Base-by-base conservation (phyloP, 495 filamentous ascomycete species). In the Delitschia confertaspora region DNA sequence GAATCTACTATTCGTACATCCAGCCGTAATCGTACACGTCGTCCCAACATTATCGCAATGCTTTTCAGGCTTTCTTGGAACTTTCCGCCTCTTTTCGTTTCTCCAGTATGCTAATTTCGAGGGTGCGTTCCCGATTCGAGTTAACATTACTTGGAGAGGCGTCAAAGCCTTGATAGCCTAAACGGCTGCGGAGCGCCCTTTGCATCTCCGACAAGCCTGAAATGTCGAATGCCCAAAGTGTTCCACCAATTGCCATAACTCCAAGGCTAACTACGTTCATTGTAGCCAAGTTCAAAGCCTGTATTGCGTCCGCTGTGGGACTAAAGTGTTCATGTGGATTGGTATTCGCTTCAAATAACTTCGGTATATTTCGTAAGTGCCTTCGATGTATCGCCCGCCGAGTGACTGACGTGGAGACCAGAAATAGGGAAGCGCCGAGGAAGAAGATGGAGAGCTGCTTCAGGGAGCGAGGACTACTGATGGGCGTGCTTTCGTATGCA, bases 201-300 rank as follows among this genome's bases (percentile, higher is more conserved):
- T 75, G 69, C 62, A 87, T 60, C 58, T 93, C 85, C 24, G 82
- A 79, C 32, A 89, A 18, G 7, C 64, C 68, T 41, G 79, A 78
- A 30, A 93, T 71, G 61, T 91, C 78, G 31, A 88, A 69, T 0
- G 74, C 77, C 70, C 75, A 91, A 20, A 80, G 56, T 21, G 73
- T 47, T 0, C 77, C 85, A 4, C 88, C 88, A 6, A 66, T 66
- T 10, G 63, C 56, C 74, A 85, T 77, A 62, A 91, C 78, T 8
- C 67, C 71, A 29, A 85, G 73, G 42, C 76, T 79, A 18, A 79
- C 18, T 3, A 85, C 79, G 52, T 91, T 89, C 43, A 93, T 66
- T 0, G 86, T 91, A 0, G 88, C 87, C n/a, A 93, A 60, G 37
- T 76, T 79, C 8, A 95, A 65, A 4, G 88, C 88, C 60, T 89